Conservation (phyloP, 495 filamentous ascomycete species). For the Viridothelium virens region DNA sequence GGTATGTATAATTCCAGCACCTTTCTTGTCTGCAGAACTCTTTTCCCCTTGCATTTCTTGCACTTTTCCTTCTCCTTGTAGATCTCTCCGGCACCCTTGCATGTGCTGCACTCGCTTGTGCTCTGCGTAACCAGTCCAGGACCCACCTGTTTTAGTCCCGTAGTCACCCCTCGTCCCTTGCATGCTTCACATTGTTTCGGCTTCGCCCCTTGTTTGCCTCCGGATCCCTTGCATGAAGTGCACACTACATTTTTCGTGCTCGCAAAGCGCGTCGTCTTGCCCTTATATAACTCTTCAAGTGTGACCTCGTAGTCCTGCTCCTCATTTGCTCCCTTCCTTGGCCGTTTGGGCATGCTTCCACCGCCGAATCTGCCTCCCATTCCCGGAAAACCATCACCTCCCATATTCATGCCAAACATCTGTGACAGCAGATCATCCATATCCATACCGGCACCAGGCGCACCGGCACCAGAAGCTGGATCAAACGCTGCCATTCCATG, state of each 20-base stretch:
- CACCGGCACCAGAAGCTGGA: conserved; percentile 41
- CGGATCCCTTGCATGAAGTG: conserved; percentile 73
- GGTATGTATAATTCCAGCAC: conserved; percentile 94
- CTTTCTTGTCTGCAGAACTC: conserved; percentile 75
- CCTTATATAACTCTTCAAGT: conserved; percentile 93
- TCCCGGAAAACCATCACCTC: conserved; percentile 56
- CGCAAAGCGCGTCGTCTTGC: conserved; percentile 92
- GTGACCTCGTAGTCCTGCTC: conserved; percentile 84
- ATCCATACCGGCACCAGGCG: conserved; percentile 62
- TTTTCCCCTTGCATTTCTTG: conserved; percentile 94
- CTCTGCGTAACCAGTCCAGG: conserved; percentile 74
- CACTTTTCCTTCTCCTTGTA: conserved; percentile 93
- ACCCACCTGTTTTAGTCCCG: conserved; percentile 67
- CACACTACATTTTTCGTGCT: conserved; percentile 91
- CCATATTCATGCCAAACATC: conserved; percentile 74
- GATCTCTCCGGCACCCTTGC: conserved; percentile 70
- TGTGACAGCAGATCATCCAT: conserved; percentile 84
- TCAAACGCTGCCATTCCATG: conserved; percentile 97
- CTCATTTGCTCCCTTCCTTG: conserved; percentile 69
- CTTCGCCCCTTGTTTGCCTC: conserved; percentile 87
- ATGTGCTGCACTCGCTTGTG: conserved; percentile 63
- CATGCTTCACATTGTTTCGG: conserved; percentile 77
- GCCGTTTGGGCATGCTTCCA: conserved; percentile 33
- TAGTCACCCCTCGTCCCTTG: conserved; percentile 61
- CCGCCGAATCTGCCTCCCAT: conserved; percentile 43